These are phyloP conservation scores for Clavispora asparagi DNA, from an alignment of 805 yeast genomes.

Conservation along the genomic window DNA sequence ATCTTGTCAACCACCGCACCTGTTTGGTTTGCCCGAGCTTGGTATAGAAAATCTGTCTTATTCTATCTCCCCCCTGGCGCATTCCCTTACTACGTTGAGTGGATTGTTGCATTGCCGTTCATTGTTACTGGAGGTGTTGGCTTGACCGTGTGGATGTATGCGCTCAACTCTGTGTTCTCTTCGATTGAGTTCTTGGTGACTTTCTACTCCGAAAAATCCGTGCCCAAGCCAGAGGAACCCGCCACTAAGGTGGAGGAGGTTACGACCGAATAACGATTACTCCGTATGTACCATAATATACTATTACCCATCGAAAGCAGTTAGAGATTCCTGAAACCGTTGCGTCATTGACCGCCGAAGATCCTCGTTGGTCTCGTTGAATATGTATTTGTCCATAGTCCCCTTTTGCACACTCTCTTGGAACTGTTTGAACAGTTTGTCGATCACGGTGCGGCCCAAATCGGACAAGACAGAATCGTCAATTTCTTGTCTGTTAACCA, in stretches of 20 bases:
- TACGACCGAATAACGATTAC: neutral
- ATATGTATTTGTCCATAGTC: conserved; percentile 6
- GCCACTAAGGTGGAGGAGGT: conserved; percentile 3
- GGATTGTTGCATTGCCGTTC: conserved; percentile 59
- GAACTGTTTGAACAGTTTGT: conserved; percentile 1
- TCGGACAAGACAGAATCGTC: neutral
- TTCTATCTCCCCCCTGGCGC: conserved; percentile 54
- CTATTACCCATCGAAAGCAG: neutral
- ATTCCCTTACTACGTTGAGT: conserved; percentile 52
- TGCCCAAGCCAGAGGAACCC: conserved; percentile 9
- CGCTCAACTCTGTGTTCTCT: conserved; percentile 27
- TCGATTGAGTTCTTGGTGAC: conserved; percentile 10
- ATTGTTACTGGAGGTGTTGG: conserved; percentile 61
- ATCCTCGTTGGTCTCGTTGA: conserved; percentile 6
- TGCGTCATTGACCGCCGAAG: conserved; percentile 7
- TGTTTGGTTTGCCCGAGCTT: conserved; percentile 43
- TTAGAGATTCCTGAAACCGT: conserved; percentile 9
- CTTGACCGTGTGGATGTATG: conserved; percentile 51
- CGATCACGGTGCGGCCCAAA: neutral
- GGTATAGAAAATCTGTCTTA: conserved; percentile 50
- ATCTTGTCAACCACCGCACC: conserved; percentile 43
- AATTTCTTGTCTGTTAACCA: conserved; percentile 6
- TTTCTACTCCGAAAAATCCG: conserved; percentile 15
- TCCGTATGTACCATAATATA: neutral
- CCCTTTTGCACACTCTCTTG: conserved; percentile 7